Evolutionary conservation across 306 rosid species (phyloP).

Genomic region (Cicer bijugum): DNA sequence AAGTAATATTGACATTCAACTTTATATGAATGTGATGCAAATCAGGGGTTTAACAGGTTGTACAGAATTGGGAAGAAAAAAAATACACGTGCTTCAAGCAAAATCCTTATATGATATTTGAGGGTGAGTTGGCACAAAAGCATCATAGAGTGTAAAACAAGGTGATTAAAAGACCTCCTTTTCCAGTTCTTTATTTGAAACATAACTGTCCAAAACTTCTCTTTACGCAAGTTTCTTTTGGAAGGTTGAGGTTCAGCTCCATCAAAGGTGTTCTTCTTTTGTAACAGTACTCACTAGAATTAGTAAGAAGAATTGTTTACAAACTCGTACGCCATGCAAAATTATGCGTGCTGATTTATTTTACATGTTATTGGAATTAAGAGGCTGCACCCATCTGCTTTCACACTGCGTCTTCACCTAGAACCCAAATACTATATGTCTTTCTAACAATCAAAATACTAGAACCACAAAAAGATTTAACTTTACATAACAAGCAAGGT

Average conservation of each 20-base stretch:
- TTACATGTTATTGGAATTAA: neutral
- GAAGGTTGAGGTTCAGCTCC: neutral
- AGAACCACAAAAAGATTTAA: conserved; percentile 10
- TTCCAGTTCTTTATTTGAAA: conserved; percentile 1
- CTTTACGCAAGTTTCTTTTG: neutral
- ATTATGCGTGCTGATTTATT: neutral
- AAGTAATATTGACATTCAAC: conserved; percentile 30
- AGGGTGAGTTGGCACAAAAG: conserved; percentile 1
- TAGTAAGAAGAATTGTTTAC: neutral
- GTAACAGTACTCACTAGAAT: neutral
- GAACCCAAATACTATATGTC: conserved; percentile 8
- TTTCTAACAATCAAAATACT: conserved; percentile 10
- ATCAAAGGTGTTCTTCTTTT: neutral
- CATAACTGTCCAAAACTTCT: neutral
- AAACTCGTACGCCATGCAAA: neutral
- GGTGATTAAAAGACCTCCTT: neutral
- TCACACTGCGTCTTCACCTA: neutral
- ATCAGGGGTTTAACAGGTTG: conserved; percentile 20
- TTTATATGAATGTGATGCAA: conserved; percentile 26
- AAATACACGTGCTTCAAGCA: conserved; percentile 11
- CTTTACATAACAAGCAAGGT: conserved; percentile 24
- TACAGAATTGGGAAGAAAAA: conserved; percentile 9
- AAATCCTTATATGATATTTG: conserved; percentile 21
- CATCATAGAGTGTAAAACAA: neutral
- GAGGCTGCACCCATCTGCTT: neutral